These are phyloP conservation scores for Phytopythium oedochilum DNA, from an alignment of 352 stramenopile genomes.

Conservation along the genomic window DNA sequence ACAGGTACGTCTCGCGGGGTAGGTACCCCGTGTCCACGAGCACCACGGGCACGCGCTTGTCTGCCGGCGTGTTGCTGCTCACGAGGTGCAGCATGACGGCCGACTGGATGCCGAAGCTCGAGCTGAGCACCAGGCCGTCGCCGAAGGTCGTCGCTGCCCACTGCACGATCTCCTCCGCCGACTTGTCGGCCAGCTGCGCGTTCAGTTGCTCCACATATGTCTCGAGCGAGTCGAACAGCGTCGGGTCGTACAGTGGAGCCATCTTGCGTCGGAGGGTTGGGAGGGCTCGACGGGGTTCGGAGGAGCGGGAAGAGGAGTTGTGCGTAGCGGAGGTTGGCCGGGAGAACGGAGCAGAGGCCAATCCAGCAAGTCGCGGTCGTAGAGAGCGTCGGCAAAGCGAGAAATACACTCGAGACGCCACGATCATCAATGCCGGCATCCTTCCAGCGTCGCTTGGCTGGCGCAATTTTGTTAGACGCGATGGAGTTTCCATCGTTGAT, in stretches of 20 bases:
- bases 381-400: neutral
- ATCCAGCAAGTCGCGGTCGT: neutral
- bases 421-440: neutral
- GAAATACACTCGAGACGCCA: neutral
- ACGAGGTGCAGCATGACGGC: constrained; percentile 82
- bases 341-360: neutral
- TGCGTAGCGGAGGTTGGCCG: neutral
- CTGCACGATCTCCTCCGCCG: constrained; percentile 53
- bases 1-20: constrained; percentile 81
- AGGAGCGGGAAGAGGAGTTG: neutral
- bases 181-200: constrained; percentile 43
- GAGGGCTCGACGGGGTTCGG: neutral
- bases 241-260: constrained; percentile 29
- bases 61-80: constrained; percentile 13
- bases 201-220: constrained; percentile 65
- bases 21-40: constrained; percentile 87
- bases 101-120: constrained; percentile 86
- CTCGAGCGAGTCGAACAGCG: constrained; percentile 52
- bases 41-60: constrained; percentile 57
- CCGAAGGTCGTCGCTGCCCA: constrained; percentile 77
- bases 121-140: constrained; percentile 59
- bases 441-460: neutral
- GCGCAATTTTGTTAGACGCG: neutral
- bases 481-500: neutral
- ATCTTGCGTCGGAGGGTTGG: constrained; percentile 3